These are phyloP conservation scores for Suhomyces emberorum DNA, from an alignment of 805 yeast genomes.

Conservation along the genomic window DNA sequence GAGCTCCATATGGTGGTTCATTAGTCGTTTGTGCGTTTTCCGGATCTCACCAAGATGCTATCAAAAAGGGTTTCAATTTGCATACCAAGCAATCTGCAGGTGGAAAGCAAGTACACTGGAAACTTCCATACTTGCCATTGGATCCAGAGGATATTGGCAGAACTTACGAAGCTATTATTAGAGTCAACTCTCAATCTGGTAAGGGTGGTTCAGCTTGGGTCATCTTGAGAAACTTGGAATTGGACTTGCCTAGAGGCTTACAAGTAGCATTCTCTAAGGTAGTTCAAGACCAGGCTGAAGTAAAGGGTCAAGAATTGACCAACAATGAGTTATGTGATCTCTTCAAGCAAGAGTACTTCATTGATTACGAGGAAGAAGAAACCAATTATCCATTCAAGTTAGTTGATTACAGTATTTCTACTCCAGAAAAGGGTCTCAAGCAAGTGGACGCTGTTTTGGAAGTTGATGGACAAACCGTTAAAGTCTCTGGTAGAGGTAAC, in stretches of 20 bases:
- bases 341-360: slow-evolving; percentile 58
- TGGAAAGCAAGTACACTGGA: slow-evolving; percentile 50
- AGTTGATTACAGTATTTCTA: slow-evolving; percentile 46
- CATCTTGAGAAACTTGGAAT: slow-evolving; percentile 67
- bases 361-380: slow-evolving; percentile 30
- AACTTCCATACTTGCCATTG: slow-evolving; percentile 76
- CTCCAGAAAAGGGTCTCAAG: slow-evolving; percentile 41
- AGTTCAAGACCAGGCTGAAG: slow-evolving; percentile 70
- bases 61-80: slow-evolving; percentile 70
- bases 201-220: slow-evolving; percentile 92
- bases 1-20: slow-evolving; percentile 83
- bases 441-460: slow-evolving; percentile 47
- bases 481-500: slow-evolving; percentile 64
- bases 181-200: slow-evolving; percentile 86
- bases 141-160: slow-evolving; percentile 85
- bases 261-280: slow-evolving; percentile 72
- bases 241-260: slow-evolving; percentile 77
- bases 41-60: slow-evolving; percentile 88
- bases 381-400: slow-evolving; percentile 30
- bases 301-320: slow-evolving; percentile 67
- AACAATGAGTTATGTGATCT: slow-evolving; percentile 61
- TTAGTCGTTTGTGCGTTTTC: slow-evolving; percentile 80
- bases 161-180: slow-evolving; percentile 86
- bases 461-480: slow-evolving; percentile 38
- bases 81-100: slow-evolving; percentile 40